Evolutionary conservation across 1,139 yeast species (phyloP).

Genomic region (Petasospora rhodanensis): DNA sequence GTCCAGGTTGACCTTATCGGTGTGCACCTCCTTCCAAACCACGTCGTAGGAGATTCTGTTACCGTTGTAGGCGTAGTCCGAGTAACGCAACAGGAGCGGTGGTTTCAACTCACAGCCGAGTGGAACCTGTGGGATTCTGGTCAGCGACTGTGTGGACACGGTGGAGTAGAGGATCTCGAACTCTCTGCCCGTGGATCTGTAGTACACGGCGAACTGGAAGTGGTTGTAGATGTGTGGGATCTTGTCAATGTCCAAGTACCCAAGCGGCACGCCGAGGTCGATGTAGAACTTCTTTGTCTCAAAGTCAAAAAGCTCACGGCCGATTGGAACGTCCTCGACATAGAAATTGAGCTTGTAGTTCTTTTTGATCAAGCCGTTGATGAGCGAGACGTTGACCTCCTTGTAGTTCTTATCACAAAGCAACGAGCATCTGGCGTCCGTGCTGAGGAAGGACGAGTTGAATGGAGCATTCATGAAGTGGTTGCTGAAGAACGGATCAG

Average conservation of each 20-base stretch:
- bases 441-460: constrained; percentile 17
- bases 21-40: constrained; percentile 25
- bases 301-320: constrained; percentile 25
- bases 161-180: constrained; percentile 24
- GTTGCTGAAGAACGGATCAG: constrained; percentile 20
- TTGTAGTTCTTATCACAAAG: constrained; percentile 22
- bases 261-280: constrained; percentile 26
- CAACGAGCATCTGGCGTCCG: constrained; percentile 14
- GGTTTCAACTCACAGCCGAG: constrained; percentile 22
- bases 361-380: constrained; percentile 24
- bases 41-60: constrained; percentile 25
- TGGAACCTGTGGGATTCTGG: constrained; percentile 21
- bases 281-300: constrained; percentile 25
- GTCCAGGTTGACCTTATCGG: constrained; percentile 5
- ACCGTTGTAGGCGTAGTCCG: constrained; percentile 24
- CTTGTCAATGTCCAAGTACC: constrained; percentile 25
- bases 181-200: constrained; percentile 19
- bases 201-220: constrained; percentile 26
- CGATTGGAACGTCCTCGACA: constrained; percentile 27
- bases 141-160: constrained; percentile 23
- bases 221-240: constrained; percentile 27
- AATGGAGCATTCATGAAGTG: constrained; percentile 22
- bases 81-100: constrained; percentile 21
- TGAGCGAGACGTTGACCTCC: constrained; percentile 21
- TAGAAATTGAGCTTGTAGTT: constrained; percentile 27